Evolutionary conservation across 2,329 filamentous ascomycete genomes (phyloP).

Genomic region (Plectosphaerella sp.): DNA sequence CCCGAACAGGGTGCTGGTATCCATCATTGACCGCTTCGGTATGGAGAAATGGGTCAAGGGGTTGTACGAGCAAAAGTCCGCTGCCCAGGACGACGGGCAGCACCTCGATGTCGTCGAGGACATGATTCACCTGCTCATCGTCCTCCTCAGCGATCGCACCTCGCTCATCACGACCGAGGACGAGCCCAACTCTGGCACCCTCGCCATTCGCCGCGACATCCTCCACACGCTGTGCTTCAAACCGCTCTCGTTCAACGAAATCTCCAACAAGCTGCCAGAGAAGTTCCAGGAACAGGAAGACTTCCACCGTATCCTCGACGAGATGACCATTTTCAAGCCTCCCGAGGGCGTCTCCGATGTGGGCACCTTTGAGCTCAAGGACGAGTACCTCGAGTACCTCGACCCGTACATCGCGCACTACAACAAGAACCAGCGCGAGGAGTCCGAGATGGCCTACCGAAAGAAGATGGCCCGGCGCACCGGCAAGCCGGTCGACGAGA

Average conservation of each 20-base stretch:
- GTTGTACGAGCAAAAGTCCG: slow-evolving; percentile 66
- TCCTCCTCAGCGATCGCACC: slow-evolving; percentile 83
- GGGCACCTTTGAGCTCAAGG: slow-evolving; percentile 88
- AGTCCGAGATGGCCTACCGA: slow-evolving; percentile 86
- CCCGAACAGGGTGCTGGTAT: slow-evolving; percentile 76
- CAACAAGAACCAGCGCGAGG: slow-evolving; percentile 93
- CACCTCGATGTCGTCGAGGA: slow-evolving; percentile 93
- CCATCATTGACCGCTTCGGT: slow-evolving; percentile 87
- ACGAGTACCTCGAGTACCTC: slow-evolving; percentile 78
- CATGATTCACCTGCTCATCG: slow-evolving; percentile 88
- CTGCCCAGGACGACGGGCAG: slow-evolving; percentile 79
- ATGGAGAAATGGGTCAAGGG: slow-evolving; percentile 85
- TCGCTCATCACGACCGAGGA: slow-evolving; percentile 68
- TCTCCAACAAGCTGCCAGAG: slow-evolving; percentile 80
- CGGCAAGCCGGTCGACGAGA: slow-evolving; percentile 72
- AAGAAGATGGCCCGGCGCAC: slow-evolving; percentile 83
- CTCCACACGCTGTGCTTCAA: slow-evolving; percentile 95
- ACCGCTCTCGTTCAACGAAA: slow-evolving; percentile 89
- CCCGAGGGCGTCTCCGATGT: slow-evolving; percentile 91
- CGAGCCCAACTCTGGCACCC: slow-evolving; percentile 59
- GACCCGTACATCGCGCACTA: slow-evolving; percentile 97
- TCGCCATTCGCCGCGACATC: slow-evolving; percentile 81
- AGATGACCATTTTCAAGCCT: slow-evolving; percentile 83
- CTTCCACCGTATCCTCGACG: slow-evolving; percentile 77
- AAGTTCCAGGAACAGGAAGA: slow-evolving; percentile 85